Evolutionary conservation across 2,329 filamentous ascomycete genomes (phyloP).

Genomic region (Colletotrichum liaoningense): DNA sequence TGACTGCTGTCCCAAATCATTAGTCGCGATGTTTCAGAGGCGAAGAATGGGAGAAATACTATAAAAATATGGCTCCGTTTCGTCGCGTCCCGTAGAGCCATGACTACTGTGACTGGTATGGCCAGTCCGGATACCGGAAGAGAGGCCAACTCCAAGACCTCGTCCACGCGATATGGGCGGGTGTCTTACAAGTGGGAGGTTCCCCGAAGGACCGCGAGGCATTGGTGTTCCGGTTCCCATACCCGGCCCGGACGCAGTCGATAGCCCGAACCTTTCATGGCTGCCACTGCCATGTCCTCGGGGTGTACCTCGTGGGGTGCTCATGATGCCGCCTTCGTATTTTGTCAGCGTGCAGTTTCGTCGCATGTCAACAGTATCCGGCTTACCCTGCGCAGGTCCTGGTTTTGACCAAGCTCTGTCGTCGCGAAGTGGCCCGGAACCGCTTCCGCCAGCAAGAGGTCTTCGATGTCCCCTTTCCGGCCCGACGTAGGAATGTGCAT

Average conservation of each 20-base stretch:
- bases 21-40: not conserved
- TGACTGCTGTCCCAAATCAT: not conserved
- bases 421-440: not conserved
- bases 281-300: constrained; percentile 45
- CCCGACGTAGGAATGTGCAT: not conserved
- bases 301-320: constrained; percentile 41
- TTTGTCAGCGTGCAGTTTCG: not conserved
- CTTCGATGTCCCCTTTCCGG: not conserved
- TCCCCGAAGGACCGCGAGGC: constrained; percentile 14
- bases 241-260: constrained; percentile 46
- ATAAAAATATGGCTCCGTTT: not conserved
- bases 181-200: constrained; percentile 5
- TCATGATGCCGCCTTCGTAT: constrained; percentile 42
- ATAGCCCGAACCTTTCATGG: constrained; percentile 40
- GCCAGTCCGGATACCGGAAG: constrained; percentile 21
- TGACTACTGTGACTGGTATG: not conserved
- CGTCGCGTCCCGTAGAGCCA: not conserved
- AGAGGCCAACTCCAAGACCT: constrained; percentile 24
- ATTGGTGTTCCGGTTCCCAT: constrained; percentile 42
- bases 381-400: constrained; percentile 36
- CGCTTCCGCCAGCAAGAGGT: not conserved
- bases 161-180: not conserved
- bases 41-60: not conserved
- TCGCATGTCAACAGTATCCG: too few species aligned
- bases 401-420: constrained; percentile 27